Base-by-base conservation (phyloP, 306 rosid genomes). In the Trifolium pratense region DNA sequence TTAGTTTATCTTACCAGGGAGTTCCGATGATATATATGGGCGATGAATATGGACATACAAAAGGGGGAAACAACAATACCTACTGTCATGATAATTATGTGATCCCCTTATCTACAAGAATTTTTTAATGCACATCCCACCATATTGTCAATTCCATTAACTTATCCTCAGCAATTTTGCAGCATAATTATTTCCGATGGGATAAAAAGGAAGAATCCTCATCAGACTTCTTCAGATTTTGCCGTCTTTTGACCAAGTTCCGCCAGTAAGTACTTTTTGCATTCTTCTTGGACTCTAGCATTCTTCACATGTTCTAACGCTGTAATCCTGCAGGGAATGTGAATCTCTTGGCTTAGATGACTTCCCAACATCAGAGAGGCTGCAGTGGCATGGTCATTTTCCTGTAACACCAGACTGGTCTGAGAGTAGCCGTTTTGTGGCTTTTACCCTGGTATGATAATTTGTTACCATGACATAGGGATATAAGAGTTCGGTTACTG, bases 11-110 rank as follows among this genome's bases (percentile, higher is more conserved):
- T 45, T 63, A 74, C 48, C 91, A 94, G 98, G 98, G 98, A 53
- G 97, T 94, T 75, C 97, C 97, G 0, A 87, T 94, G 99, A 88
- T 94, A 78, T 59, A 71, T 59, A 94, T 91, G 99, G 99, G 99
- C 9, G 99, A 94, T 76, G 99, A 94, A 84, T 94, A 94, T 48
- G 97, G 97, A 57, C 98, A 94, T 75, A 89, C 98, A n/a, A 94
- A 94, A 77, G 93, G 96, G 15, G 99, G 99, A 60, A 94, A 94
- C 87, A 94, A 94, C 89, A 94, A 94, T 81, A 86, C 96, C 71
- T 94, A 94, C 80, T 94, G 99, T 87, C 99, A 94, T 20, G 99
- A 94, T 84, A 88, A 90, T 78, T 75, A 87, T 71, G 99, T 94
- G 77, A 85, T 83, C 67, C 79, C 73, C 89, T 79, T 65, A 16